Evolutionary conservation across 2,329 filamentous ascomycete genomes (phyloP), one percentile per base, ranked within the genome.

Genomic region (Apiospora rasikravindrae): DNA sequence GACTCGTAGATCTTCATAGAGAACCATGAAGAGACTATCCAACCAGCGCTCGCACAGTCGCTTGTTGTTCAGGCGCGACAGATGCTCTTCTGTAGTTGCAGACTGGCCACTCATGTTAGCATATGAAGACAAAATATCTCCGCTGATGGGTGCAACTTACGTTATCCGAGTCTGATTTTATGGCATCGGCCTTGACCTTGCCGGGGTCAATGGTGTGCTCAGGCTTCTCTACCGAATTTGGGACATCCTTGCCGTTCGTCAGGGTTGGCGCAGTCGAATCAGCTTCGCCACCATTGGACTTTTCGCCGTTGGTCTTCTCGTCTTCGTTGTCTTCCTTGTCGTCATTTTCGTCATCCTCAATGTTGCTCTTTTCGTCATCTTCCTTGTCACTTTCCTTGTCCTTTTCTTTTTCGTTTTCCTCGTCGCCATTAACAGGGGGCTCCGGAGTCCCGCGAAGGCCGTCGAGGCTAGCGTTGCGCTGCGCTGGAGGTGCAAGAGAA

Each of bases 1-100:
- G 66, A 99, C 96, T 69, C 96, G 94, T 24, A 99, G 88, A 79
- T 99, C 96, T 82, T 99, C 96, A 81, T 99, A 99, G 2, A 99
- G 88, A 0, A 98, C 96, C 96, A 99, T 99, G 85, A 99, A 99
- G 29, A 99, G 88, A 78, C 97, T 98, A 83, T 99, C 96, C 2
- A 99, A 89, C 96, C 96, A 99, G 77, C 96, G 91, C 83, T 99
- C 96, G 79, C 96, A 99, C 0, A 99, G 89, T 0, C 96, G 92
- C 85, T 99, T 99, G 83, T 98, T 98, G 81, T 97, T 96, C 80
- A 99, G 94, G 77, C 96, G 94, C 8, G 95, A 95, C 77, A 97
- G 93, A 76, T 93, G 88, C 71, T 92, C 89, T 75, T 94, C 91
- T 7, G 90, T 88, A 40, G 89, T 87, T 72, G 91, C 88, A 22